Evolutionary conservation across 148 eudicot genomes (phyloP), one percentile per base, ranked within the genome.

Genomic region (Nepenthes gracilis): DNA sequence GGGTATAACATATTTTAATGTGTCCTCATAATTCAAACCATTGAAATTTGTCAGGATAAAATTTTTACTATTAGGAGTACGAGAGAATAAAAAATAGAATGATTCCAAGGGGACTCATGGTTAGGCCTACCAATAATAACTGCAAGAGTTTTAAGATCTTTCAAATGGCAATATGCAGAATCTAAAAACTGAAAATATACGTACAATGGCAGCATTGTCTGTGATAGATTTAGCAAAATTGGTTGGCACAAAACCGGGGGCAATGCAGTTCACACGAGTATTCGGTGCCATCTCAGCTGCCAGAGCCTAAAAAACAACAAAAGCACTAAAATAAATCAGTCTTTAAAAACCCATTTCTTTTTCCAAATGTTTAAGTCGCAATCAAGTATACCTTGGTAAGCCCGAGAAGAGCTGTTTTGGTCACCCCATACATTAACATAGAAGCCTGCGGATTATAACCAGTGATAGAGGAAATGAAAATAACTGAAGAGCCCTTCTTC

Each of bases 171-270:
- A 40, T 4, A 40, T 40, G 45, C 8, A 8, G 8, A 40, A 40
- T 4, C 4, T 40, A 40, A 40, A 10, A 66, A 45, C 35, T 6
- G 4, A 33, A 58, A 53, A 35, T 36, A 2, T 45, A 83, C 95
- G 83, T 74, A 91, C 97, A 45, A 80, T 47, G 1, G 57, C 51
- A 32, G 66, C 79, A 38, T 80, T 78, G 49, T 58, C 64, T 9
- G 88, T 81, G 63, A 90, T 65, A 56, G 73, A 86, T 1, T 73
- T 77, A 9, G 94, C 87, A 40, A 86, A 86, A 65, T 66, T 81
- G 50, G 95, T 94, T 6, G 99, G 97, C 33, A 94, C 95, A 75
- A 86, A 79, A 60, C 99, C 99, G 60, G 97, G 99, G 50, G 95
- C 99, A 57, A 93, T 62, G 51, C 92, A 86, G 71, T 93, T 93